Base-by-base conservation (phyloP, 2,329 filamentous ascomycete species). In the Ascosphaera pollenicola region DNA sequence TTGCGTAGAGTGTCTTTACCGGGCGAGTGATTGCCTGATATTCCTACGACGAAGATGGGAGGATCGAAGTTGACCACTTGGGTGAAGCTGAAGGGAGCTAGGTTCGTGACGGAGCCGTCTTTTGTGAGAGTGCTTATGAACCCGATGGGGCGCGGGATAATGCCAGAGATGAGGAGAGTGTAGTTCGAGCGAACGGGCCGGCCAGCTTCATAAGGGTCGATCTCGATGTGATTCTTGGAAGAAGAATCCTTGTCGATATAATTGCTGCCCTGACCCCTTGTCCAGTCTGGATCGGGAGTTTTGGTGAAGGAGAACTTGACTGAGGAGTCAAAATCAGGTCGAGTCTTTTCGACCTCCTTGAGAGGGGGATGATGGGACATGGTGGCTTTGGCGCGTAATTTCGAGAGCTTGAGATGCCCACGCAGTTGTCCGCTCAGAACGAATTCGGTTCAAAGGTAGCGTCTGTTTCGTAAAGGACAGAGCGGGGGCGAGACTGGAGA, bases 61-160 rank as follows among this genome's bases (percentile, higher is more conserved):
- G 85, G 87, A 53, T 94, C 85, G 54, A 89, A 79, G 55, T 73
- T 74, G 47, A 93, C 66, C 44, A 93, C 58, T 54, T 83, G 78
- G 55, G 84, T 83, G 62, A 89, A 94, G 51, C 72, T 79, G 57
- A 89, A 93, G 0, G 84, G 85, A 0, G 85, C 82, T 2, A 94
- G 66, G 58, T 94, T 95, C 13, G 70, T 72, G 19, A 60, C 64
- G 26, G 50, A 57, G 17, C 79, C 81, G 49, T 84, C 77, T 31
- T 60, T 60, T 2, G 62, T 66, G 28, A 63, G 54, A 1, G 73
- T 77, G 38, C 64, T 67, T 11, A 75, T 56, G 45, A 76, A 73
- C 1, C 70, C 72, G 36, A 94, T 77, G 10, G 87, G 87, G 10
- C 87, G 72, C 1, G 87, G 87, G 13, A 84, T 69, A 47, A 94